Evolutionary conservation across 73 alveolate genomes (phyloP).

Genomic region (Tetrahymena elliotti): DNA sequence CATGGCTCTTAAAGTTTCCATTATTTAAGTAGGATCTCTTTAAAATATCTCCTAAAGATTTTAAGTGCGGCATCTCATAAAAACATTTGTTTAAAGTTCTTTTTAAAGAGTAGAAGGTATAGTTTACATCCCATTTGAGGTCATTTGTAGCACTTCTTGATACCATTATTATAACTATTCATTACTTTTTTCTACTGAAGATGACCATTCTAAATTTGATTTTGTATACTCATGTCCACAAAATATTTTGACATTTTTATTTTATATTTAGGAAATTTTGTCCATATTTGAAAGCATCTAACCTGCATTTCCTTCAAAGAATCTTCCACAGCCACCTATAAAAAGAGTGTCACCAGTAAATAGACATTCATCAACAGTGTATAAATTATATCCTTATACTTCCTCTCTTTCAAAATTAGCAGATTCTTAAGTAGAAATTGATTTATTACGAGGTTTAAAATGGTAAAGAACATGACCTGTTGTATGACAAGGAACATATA

Average conservation of each 20-base stretch:
- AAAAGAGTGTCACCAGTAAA: slow-evolving; percentile 66
- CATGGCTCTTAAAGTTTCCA: neutral
- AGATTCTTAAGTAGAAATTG: neutral
- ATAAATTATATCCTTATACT: neutral
- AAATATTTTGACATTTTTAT: slow-evolving; percentile 52
- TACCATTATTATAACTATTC: neutral
- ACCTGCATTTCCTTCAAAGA: slow-evolving; percentile 64
- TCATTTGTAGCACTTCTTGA: neutral
- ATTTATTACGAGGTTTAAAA: neutral
- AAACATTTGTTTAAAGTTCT: neutral
- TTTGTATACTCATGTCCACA: slow-evolving; percentile 66
- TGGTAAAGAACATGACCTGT: slow-evolving; percentile 62
- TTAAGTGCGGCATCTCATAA: neutral
- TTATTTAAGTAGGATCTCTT: neutral
- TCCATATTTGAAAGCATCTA: slow-evolving; percentile 51
- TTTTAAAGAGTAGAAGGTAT: neutral
- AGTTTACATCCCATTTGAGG: neutral
- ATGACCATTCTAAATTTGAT: slow-evolving; percentile 34
- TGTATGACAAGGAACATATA: slow-evolving; percentile 70
- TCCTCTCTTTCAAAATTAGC: neutral
- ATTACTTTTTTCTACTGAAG: neutral
- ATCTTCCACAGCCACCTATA: slow-evolving; percentile 69
- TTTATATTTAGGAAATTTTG: slow-evolving; percentile 8
- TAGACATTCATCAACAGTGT: neutral
- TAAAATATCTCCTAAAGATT: neutral